phyloP scores from a whole-genome alignment of 2,329 filamentous ascomycete species.

The Alternaria arborescens region DNA sequence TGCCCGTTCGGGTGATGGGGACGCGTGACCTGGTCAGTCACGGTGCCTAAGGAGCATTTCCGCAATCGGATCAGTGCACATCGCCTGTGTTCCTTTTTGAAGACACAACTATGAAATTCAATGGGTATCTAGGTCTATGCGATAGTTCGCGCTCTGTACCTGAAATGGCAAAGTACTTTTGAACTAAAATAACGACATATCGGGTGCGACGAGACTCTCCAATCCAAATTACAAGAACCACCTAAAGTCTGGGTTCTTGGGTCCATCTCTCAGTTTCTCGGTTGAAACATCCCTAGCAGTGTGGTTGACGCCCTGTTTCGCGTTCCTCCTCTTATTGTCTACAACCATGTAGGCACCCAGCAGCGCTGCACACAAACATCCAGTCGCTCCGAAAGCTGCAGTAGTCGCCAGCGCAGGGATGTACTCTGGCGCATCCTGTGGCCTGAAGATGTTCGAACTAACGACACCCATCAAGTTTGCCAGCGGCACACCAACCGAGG shows the following conservation, averaged over 20 bases:
- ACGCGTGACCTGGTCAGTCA: conserved; percentile 18
- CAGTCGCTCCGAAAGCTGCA: conserved; percentile 69
- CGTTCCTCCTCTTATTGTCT: conserved; percentile 70
- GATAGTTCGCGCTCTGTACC: not conserved
- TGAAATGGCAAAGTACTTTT: not conserved
- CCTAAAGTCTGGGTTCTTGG: conserved; percentile 54
- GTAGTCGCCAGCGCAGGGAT: conserved; percentile 71
- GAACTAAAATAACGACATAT: not conserved
- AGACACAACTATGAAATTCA: not conserved
- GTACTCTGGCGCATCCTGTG: conserved; percentile 71
- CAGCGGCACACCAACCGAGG: conserved; percentile 75
- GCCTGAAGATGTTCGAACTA: conserved; percentile 71
- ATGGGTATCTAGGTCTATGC: conserved; percentile 2
- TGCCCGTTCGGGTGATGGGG: conserved; percentile 12
- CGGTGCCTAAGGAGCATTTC: conserved; percentile 5
- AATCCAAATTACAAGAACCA: conserved; percentile 50
- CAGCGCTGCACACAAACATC: conserved; percentile 63
- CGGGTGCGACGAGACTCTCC: not conserved
- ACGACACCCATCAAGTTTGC: conserved; percentile 81
- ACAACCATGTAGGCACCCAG: conserved; percentile 70
- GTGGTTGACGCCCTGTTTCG: conserved; percentile 63
- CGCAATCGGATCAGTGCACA: not conserved
- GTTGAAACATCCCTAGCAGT: conserved; percentile 61
- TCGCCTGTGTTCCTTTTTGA: not conserved
- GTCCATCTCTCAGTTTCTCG: conserved; percentile 56